A percentile compares a stretch with the other conserved stretches of the same genome.
Evolutionary conservation across 2,329 filamentous ascomycete species (phyloP).

Genomic region (Epichloe glyceriae): DNA sequence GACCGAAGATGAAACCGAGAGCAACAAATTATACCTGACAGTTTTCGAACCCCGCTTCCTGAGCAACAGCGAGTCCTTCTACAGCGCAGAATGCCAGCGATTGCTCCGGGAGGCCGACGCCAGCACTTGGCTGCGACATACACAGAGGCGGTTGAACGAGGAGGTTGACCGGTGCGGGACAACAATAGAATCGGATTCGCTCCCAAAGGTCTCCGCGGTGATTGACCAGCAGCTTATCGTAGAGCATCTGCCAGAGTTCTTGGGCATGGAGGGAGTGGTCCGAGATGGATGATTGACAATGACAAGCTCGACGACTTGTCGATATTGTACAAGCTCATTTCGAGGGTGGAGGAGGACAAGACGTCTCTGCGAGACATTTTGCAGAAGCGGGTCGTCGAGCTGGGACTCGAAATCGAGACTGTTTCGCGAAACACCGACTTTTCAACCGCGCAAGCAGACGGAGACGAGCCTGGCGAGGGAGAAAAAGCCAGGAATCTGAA

Average conservation of each 20-base stretch:
- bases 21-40: slow-evolving; percentile 70
- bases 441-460: slow-evolving; percentile 27
- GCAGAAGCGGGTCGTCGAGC: slow-evolving; percentile 60
- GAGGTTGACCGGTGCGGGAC: slow-evolving; percentile 74
- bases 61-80: slow-evolving; percentile 57
- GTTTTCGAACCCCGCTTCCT: slow-evolving; percentile 74
- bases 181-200: slow-evolving; percentile 61
- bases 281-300: slow-evolving; percentile 84
- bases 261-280: slow-evolving; percentile 69
- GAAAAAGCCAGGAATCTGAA: slow-evolving; percentile 24
- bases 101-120: slow-evolving; percentile 70
- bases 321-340: slow-evolving; percentile 70
- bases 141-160: slow-evolving; percentile 60
- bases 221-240: slow-evolving; percentile 72
- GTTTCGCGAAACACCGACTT: slow-evolving; percentile 43
- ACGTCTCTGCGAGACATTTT: slow-evolving; percentile 55
- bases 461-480: slow-evolving; percentile 34
- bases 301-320: slow-evolving; percentile 65
- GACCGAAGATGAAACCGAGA: slow-evolving; percentile 61
- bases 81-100: slow-evolving; percentile 58
- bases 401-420: slow-evolving; percentile 75
- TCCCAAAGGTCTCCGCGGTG: slow-evolving; percentile 59
- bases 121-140: slow-evolving; percentile 66
- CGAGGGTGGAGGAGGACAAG: slow-evolving; percentile 65
- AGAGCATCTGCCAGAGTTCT: slow-evolving; percentile 65